phyloP scores from a whole-genome alignment of 1,139 yeast genomes.

The Diutina sp. region DNA sequence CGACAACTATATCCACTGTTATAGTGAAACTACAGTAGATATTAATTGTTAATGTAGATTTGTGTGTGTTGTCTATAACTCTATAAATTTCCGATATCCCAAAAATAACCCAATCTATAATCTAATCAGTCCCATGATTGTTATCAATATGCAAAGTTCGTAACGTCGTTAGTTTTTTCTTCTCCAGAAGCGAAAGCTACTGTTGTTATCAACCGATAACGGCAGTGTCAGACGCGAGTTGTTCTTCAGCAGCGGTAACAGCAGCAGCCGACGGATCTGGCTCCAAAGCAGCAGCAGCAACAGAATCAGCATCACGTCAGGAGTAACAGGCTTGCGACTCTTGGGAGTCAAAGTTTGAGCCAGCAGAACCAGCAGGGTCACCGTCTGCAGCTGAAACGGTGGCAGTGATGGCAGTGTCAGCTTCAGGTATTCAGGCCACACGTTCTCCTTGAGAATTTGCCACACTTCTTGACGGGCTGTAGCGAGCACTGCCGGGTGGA shows the following conservation, averaged over 20 bases:
- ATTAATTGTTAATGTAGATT: background rate
- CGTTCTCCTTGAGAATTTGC: slow-evolving; percentile 7
- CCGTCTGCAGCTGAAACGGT: slow-evolving; percentile 3
- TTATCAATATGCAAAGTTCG: background rate
- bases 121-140: background rate
- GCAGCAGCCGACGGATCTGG: slow-evolving; percentile 4
- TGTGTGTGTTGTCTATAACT: background rate
- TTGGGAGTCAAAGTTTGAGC: slow-evolving; percentile 14
- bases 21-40: background rate
- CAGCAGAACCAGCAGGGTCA: slow-evolving; percentile 8
- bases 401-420: slow-evolving; percentile 1
- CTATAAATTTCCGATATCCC: background rate
- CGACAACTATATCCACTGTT: background rate
- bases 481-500: slow-evolving; percentile 5
- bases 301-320: slow-evolving; percentile 3
- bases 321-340: slow-evolving; percentile 16
- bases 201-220: slow-evolving; percentile 4
- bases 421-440: slow-evolving; percentile 4
- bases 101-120: background rate
- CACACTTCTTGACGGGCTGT: slow-evolving; percentile 7
- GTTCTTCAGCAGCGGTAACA: slow-evolving; percentile 3
- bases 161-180: slow-evolving; percentile 4
- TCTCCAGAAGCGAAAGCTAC: slow-evolving; percentile 7
- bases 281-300: slow-evolving; percentile 6
- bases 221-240: slow-evolving; percentile 4